phyloP scores from a whole-genome alignment of 192 early-diverging fungal genomes.

The Podila clonocystis region DNA sequence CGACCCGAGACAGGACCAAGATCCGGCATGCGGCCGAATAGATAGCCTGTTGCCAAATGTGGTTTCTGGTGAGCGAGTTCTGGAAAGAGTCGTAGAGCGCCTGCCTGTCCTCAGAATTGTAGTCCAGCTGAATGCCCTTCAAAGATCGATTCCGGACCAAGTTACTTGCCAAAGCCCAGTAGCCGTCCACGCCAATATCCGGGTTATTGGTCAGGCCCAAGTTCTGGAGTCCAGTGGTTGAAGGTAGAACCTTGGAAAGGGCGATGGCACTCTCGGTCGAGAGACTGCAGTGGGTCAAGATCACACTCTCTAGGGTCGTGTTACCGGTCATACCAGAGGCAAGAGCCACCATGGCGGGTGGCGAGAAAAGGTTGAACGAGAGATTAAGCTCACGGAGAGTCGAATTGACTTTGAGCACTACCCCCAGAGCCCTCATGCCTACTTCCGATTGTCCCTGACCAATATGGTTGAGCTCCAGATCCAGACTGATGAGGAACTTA shows the following conservation, averaged over 20 bases:
- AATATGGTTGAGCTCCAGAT: conserved; percentile 53
- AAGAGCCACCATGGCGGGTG: conserved; percentile 23
- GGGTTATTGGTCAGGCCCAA: conserved; percentile 48
- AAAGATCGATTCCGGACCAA: conserved; percentile 49
- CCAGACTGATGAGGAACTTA: conserved; percentile 29
- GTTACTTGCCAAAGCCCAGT: conserved; percentile 47
- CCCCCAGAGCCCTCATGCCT: conserved; percentile 38
- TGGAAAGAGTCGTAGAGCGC: conserved; percentile 51
- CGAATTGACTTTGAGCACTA: conserved; percentile 33
- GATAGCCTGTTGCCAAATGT: conserved; percentile 54
- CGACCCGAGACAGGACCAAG: conserved; percentile 39
- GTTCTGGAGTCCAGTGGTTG: conserved; percentile 50
- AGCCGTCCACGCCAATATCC: conserved; percentile 54
- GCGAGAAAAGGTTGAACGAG: conserved; percentile 41
- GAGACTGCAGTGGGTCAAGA: conserved; percentile 51
- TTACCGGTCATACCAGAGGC: conserved; percentile 44
- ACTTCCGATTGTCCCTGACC: conserved; percentile 25
- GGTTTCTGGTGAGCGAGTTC: conserved; percentile 53
- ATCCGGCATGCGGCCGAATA: conserved; percentile 54
- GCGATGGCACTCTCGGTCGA: conserved; percentile 31
- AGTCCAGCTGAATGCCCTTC: conserved; percentile 56
- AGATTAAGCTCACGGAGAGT: conserved; percentile 52
- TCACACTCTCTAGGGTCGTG: conserved; percentile 49
- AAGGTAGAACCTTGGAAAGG: conserved; percentile 36
- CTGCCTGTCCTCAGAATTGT: conserved; percentile 59